These are phyloP conservation scores for Kwoniella bestiolae DNA, from an alignment of 768 basidiomycete species.

Conservation along the genomic window DNA sequence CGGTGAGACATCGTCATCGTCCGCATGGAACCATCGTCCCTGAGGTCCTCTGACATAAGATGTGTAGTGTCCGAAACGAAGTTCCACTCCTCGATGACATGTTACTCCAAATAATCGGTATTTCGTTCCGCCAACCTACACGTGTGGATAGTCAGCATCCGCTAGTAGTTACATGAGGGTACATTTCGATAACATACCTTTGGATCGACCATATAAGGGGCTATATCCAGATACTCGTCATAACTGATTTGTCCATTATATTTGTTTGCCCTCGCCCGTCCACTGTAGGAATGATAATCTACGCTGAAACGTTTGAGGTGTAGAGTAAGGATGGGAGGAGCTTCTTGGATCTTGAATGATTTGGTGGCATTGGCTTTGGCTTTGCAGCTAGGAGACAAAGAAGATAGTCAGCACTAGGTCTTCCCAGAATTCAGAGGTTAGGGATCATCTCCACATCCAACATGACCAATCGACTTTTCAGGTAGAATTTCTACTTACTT, in stretches of 20 bases:
- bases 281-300: constrained; percentile 37
- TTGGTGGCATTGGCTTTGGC: constrained; percentile 88
- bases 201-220: constrained; percentile 80
- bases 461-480: no score
- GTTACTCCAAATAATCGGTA: constrained; percentile 92
- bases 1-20: constrained; percentile 75
- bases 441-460: no score
- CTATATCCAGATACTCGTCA: constrained; percentile 71
- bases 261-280: constrained; percentile 77
- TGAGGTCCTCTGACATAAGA: constrained; percentile 74
- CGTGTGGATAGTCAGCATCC: constrained; percentile 52
- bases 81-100: constrained; percentile 87
- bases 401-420: no score
- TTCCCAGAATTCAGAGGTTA: not conserved
- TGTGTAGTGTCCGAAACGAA: constrained; percentile 95
- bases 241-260: constrained; percentile 78
- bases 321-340: constrained; percentile 83
- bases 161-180: not conserved
- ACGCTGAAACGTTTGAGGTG: constrained; percentile 86
- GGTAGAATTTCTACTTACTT: constrained; percentile 70
- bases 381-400: constrained; percentile 79
- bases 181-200: constrained; percentile 57
- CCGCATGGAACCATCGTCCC: constrained; percentile 87
- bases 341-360: constrained; percentile 82
- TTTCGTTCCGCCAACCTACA: constrained; percentile 62